phyloP scores from a whole-genome alignment of 495 filamentous ascomycete genomes.

The Acidomyces sp. region DNA sequence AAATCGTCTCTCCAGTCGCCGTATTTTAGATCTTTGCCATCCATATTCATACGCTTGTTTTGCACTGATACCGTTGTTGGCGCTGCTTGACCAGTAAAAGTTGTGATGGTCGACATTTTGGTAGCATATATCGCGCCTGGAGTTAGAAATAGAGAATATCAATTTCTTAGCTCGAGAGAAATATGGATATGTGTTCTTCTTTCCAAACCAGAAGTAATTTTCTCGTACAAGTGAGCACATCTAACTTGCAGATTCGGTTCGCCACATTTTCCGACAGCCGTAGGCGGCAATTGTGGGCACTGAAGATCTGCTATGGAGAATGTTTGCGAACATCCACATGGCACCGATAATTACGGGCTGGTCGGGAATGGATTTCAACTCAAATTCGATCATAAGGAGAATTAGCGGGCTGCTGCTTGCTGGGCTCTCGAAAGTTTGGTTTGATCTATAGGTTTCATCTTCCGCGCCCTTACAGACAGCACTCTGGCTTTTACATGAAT shows the following conservation, averaged over 20 bases:
- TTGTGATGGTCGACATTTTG: slow-evolving; percentile 8
- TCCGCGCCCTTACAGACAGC: not conserved
- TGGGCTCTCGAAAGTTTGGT: too few relatives aligned
- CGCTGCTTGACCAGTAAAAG: slow-evolving; percentile 2
- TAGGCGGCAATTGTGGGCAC: too few relatives aligned
- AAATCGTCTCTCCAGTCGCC: slow-evolving; percentile 26
- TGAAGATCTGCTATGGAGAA: too few relatives aligned
- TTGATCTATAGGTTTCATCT: not conserved
- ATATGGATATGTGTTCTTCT: not conserved
- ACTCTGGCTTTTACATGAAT: not conserved
- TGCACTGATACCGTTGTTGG: slow-evolving; percentile 1
- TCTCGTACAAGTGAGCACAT: too few relatives aligned
- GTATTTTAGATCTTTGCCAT: slow-evolving; percentile 10
- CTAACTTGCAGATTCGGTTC: too few relatives aligned
- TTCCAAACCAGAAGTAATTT: too few relatives aligned
- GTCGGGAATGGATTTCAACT: too few relatives aligned
- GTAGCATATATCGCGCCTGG: not conserved
- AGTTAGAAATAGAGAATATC: not conserved
- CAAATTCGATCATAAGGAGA: too few relatives aligned
- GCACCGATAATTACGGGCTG: too few relatives aligned
- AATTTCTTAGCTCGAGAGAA: not conserved
- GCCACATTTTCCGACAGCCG: too few relatives aligned
- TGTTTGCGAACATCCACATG: too few relatives aligned
- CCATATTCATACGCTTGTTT: slow-evolving; percentile 5
- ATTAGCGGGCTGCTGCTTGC: too few relatives aligned